A percentile compares a stretch with the other conserved stretches of the same genome.
These are phyloP conservation scores for Phaffia australis DNA, from an alignment of 768 basidiomycete genomes.

Conservation along the genomic window DNA sequence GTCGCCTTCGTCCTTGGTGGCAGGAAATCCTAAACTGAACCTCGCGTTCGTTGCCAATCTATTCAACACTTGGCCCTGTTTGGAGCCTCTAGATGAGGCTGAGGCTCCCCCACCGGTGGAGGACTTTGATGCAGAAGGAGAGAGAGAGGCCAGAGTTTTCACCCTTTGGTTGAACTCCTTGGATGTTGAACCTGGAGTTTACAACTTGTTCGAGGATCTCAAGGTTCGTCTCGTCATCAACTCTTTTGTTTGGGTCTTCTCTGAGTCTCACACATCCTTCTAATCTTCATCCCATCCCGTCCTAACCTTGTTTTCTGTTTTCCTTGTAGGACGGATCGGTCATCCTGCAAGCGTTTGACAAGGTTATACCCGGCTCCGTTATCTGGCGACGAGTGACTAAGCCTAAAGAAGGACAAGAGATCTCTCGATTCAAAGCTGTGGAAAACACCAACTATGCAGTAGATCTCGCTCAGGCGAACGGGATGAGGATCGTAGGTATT, in stretches of 20 bases:
- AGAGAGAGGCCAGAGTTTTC: conserved; percentile 94
- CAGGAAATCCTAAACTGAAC: conserved; percentile 94
- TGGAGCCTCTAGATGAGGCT: conserved; percentile 85
- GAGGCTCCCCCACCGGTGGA: conserved; percentile 82
- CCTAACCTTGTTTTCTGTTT: not conserved
- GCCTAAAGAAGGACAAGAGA: conserved; percentile 66
- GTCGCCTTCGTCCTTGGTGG: conserved; percentile 75
- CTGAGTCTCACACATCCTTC: not conserved
- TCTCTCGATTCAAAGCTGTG: conserved; percentile 92
- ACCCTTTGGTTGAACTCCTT: conserved; percentile 97
- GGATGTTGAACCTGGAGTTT: conserved; percentile 89
- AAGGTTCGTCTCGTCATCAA: conserved; percentile 45
- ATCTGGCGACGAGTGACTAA: conserved; percentile 94
- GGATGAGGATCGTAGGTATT: conserved; percentile 92
- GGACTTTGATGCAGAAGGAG: conserved; percentile 98
- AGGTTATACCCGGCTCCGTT: conserved; percentile 81
- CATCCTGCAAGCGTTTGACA: conserved; percentile 94
- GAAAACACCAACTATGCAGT: conserved; percentile 97
- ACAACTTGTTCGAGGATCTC: conserved; percentile 91
- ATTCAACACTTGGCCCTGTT: conserved; percentile 94
- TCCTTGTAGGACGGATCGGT: conserved; percentile 55
- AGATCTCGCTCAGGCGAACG: conserved; percentile 82
- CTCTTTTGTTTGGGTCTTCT: not conserved
- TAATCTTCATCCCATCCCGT: no score
- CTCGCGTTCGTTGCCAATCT: conserved; percentile 91